These are phyloP conservation scores for Nepenthes gracilis DNA, from an alignment of 148 eudicot species.

Conservation along the genomic window DNA sequence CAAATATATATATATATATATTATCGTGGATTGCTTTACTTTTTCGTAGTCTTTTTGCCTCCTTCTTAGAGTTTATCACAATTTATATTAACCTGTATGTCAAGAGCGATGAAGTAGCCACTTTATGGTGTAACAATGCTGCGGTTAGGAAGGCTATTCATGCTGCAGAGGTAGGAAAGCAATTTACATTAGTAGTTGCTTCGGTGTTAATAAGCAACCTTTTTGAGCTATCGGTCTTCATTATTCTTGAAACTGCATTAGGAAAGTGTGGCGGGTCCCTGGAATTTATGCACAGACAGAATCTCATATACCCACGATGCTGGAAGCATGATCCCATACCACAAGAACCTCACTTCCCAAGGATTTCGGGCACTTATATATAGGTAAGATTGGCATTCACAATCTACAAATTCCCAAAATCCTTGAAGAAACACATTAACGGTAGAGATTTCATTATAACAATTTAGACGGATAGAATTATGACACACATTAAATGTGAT, in stretches of 20 bases:
- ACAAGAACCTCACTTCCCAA: constrained; percentile 72
- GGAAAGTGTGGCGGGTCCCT: constrained; percentile 54
- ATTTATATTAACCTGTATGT: neutral
- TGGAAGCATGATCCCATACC: constrained; percentile 94
- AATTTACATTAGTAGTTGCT: neutral
- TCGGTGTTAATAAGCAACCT: neutral
- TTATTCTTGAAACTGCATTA: constrained; percentile 11
- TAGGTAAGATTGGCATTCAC: constrained; percentile 32
- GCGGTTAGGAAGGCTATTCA: constrained; percentile 78
- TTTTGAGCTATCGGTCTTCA: neutral
- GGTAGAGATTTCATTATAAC: too few relatives aligned
- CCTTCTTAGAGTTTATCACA: neutral
- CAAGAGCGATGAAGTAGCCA: constrained; percentile 77
- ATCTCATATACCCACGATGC: constrained; percentile 56
- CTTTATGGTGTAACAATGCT: constrained; percentile 64
- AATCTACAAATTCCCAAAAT: neutral
- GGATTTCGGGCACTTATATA: constrained; percentile 81
- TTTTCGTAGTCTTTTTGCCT: neutral
- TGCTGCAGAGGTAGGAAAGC: constrained; percentile 54
- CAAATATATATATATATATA: too few relatives aligned
- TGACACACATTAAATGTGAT: too few relatives aligned
- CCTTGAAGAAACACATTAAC: neutral
- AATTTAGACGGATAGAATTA: too few relatives aligned
- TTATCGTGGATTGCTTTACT: too few relatives aligned
- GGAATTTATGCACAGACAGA: constrained; percentile 68